phyloP scores from a whole-genome alignment of 2,329 filamentous ascomycete genomes.

The Fusarium coffeatum region DNA sequence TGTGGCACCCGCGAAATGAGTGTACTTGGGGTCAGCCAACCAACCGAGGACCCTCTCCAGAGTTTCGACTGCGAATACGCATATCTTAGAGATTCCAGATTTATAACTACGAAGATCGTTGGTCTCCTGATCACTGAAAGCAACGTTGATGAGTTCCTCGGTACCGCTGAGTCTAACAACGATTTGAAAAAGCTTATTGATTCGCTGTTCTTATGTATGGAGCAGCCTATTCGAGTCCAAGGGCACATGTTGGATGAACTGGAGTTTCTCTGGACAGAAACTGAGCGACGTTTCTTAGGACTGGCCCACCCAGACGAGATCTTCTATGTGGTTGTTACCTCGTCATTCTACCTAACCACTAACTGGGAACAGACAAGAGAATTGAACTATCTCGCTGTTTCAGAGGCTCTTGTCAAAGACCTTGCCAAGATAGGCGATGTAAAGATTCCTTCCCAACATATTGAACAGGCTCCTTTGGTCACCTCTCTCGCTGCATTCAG shows the following conservation, averaged over 20 bases:
- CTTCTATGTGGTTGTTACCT: neutral
- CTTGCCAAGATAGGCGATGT: neutral
- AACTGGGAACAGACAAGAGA: neutral
- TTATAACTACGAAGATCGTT: neutral
- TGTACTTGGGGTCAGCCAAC: neutral
- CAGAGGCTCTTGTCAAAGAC: neutral
- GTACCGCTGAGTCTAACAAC: neutral
- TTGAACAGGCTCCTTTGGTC: neutral
- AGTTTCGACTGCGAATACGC: neutral
- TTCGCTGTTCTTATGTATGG: neutral
- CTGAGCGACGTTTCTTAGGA: neutral
- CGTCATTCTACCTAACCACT: neutral
- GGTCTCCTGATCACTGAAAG: neutral
- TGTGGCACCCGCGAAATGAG: neutral
- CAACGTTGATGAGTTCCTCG: neutral
- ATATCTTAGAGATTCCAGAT: neutral
- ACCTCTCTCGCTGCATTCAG: neutral
- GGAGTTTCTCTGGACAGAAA: neutral
- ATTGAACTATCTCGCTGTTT: neutral
- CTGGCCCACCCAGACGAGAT: neutral
- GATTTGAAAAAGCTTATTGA: neutral
- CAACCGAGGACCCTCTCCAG: neutral
- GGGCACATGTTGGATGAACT: neutral
- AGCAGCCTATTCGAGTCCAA: neutral
- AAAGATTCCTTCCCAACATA: neutral